Base-by-base conservation (phyloP, 179 eudicot species). In the Heliamphora pulchella region DNA sequence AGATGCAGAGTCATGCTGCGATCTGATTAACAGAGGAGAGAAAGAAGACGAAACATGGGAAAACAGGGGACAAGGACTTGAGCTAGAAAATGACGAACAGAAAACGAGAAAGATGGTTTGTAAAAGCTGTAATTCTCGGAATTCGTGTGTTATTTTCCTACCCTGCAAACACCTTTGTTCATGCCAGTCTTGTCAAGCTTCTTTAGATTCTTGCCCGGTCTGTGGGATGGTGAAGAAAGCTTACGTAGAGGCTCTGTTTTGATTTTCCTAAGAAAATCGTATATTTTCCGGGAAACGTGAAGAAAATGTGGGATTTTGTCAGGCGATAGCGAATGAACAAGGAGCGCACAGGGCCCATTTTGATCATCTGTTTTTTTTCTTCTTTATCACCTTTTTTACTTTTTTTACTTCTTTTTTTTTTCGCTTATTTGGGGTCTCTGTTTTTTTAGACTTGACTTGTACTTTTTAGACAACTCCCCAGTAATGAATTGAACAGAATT, bases 161-260 rank as follows among this genome's bases (percentile, higher is more conserved):
- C 96, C 96, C 41, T 91, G 96, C 80, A 90, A 86, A 80, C 96
- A 91, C 54, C 86, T 91, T 43, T 89, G 96, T 61, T 86, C 85
- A 55, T 91, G 93, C 80, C 86, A 77, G 80, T 41, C 54, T 7
- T 91, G 96, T 79, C 93, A 87, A 11, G 46, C 64, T 74, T 13
- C 78, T 59, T 81, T 88, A 55, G 80, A 63, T 71, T 50, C 76
- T 15, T 91, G 92, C 74, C 96, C 91, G 17, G 85, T 90, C 53
- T 91, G 96, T 84, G 71, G 79, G 11, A 80, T 87, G 63, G 79
- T 71, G 14, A 91, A 90, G 70, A 77, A 83, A 48, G 87, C 79
- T 3, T 80, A 86, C 46, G 1, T 91, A 61, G 92, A 90, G 86
- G 85, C 31, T 31, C 31, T 31, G 31, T 31, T 31, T 31, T 31